Conservation (phyloP, 768 basidiomycete genomes). For the Clavulina sp. region DNA sequence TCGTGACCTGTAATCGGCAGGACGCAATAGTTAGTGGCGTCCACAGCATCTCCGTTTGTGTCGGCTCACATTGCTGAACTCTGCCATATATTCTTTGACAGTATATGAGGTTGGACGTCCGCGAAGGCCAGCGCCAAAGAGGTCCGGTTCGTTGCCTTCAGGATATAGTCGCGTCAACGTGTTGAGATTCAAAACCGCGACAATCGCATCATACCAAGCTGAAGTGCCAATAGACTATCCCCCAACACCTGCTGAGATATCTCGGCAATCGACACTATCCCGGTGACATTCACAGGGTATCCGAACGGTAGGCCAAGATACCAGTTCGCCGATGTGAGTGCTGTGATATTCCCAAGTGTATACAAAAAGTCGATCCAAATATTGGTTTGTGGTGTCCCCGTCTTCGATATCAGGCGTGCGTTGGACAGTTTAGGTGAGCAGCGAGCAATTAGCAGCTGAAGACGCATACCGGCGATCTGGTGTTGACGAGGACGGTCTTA, state of each 20-base stretch:
- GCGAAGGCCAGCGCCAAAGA: slow-evolving; percentile 24
- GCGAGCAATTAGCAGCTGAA: background rate
- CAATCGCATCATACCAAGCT: slow-evolving; percentile 24
- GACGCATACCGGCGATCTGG: slow-evolving; percentile 12
- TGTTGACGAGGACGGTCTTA: slow-evolving; percentile 16
- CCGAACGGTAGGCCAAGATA: slow-evolving; percentile 25
- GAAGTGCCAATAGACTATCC: slow-evolving; percentile 43
- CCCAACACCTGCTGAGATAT: slow-evolving; percentile 46
- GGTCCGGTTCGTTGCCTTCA: slow-evolving; percentile 54
- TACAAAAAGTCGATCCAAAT: slow-evolving; percentile 51
- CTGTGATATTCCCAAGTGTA: slow-evolving; percentile 41
- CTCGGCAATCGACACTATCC: slow-evolving; percentile 28
- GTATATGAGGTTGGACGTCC: background rate
- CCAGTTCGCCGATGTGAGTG: slow-evolving; percentile 45
- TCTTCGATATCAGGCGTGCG: slow-evolving; percentile 32
- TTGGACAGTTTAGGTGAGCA: slow-evolving; percentile 3
- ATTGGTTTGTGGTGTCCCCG: slow-evolving; percentile 47
- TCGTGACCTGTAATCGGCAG: background rate
- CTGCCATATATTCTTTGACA: background rate
- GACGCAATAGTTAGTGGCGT: background rate
- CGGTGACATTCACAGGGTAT: slow-evolving; percentile 5
- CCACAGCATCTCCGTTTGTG: background rate
- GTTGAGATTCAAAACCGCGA: background rate
- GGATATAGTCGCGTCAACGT: background rate
- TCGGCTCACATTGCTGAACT: background rate